Base-by-base conservation (phyloP, 768 basidiomycete species). In the Psilocybe subaeruginosa region DNA sequence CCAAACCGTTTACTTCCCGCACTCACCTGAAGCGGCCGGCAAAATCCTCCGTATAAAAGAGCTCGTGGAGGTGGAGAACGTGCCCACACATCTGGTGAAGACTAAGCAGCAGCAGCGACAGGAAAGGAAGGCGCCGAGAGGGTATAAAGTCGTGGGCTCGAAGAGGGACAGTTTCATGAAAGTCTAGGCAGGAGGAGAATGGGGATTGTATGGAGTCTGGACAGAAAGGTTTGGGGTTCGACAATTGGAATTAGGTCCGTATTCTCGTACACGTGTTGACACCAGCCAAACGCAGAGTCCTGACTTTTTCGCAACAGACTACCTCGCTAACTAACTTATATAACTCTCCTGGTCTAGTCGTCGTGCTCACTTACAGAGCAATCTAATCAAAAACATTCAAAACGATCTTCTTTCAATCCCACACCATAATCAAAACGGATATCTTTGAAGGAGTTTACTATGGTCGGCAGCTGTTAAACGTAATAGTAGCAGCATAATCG, bases 41-140 rank as follows among this genome's bases (percentile, higher is more conserved):
- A 92, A 92, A 74, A 95, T 97, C 53, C 79, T 98, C 51, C 76
- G 76, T 23, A 86, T 97, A 59, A 98, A 97, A 80, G 95, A 98
- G 76, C 78, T 98, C 47, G 85, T 97, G 8, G 84, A 91, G 69
- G 95, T 98, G 46, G 82, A 88, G 73, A 97, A 96, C 70, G 94
- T 97, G 14, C 84, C 89, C 0, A 77, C 78, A 27, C 79, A 81
- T 35, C 77, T 82, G 58, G 92, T 94, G 27, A 81, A 82, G 76
- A 89, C 86, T n/a, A 86, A 87, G 70, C 76, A 83, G 63, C 81
- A 92, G 75, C 87, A 89, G 78, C 80, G 85, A 66, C 72, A 74
- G 67, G 89, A 90, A 63, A 78, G 92, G 69, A 86, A 81, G 72
- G 84, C 91, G 8, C 73, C 81, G 9, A 78, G 88, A 48, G 93